Conservation (phyloP, 2,329 filamentous ascomycete species). For the Colletotrichum tanaceti region DNA sequence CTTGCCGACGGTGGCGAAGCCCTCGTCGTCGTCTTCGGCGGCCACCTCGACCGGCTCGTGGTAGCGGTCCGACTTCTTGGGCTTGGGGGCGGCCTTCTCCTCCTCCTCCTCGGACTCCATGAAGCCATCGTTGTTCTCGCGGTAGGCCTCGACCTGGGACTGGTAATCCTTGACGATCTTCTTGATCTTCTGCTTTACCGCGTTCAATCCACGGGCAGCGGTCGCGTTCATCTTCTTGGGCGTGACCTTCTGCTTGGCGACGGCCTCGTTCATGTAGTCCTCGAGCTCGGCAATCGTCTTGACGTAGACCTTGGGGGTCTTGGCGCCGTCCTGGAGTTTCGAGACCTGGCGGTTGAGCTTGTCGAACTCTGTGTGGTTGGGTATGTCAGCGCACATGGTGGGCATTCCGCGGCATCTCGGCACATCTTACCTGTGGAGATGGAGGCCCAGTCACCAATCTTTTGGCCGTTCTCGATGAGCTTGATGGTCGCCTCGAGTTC, state of each 20-base stretch:
- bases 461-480: slow-evolving; percentile 94
- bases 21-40: slow-evolving; percentile 77
- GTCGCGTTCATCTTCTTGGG: slow-evolving; percentile 99
- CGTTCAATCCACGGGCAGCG: slow-evolving; percentile 92
- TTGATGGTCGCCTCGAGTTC: slow-evolving; percentile 92
- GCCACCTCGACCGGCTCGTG: slow-evolving; percentile 62
- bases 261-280: slow-evolving; percentile 91
- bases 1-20: slow-evolving; percentile 88
- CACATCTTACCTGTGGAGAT: slow-evolving; percentile 81
- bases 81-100: slow-evolving; percentile 64
- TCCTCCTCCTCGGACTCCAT: slow-evolving; percentile 88
- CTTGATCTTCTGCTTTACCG: slow-evolving; percentile 97
- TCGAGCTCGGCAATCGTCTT: slow-evolving; percentile 93
- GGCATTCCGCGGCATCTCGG: neutral
- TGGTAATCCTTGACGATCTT: slow-evolving; percentile 98
- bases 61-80: slow-evolving; percentile 62
- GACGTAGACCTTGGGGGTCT: slow-evolving; percentile 90
- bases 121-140: slow-evolving; percentile 84
- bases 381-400: slow-evolving; percentile 26
- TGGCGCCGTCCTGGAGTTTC: slow-evolving; percentile 81
- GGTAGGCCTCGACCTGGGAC: slow-evolving; percentile 86
- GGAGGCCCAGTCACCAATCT: slow-evolving; percentile 97
- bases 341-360: slow-evolving; percentile 89
- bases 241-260: slow-evolving; percentile 94
- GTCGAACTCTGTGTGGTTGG: slow-evolving; percentile 78